Conservation (phyloP, 441 rosid species). For the Adansonia rubrostipa region DNA sequence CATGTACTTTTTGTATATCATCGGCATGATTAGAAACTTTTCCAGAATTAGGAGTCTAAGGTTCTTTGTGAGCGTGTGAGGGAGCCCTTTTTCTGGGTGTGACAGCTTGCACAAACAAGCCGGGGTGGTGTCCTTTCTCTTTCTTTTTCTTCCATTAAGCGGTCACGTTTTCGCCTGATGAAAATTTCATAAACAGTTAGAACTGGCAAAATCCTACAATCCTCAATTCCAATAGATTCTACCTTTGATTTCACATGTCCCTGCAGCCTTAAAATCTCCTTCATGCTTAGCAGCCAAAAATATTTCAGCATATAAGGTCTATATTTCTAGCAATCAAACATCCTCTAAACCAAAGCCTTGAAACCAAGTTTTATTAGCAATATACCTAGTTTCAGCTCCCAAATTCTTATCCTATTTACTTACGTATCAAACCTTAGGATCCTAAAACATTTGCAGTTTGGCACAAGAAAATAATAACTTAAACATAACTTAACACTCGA, state of each 20-base stretch:
- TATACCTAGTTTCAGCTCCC: neutral
- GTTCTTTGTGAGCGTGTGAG: neutral
- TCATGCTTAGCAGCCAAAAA: neutral
- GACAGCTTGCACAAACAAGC: neutral
- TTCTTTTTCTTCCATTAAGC: neutral
- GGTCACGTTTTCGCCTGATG: neutral
- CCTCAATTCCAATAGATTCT: neutral
- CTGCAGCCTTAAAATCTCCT: neutral
- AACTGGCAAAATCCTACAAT: neutral
- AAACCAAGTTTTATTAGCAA: neutral
- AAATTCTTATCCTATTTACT: neutral
- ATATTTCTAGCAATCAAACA: slow-evolving; percentile 1
- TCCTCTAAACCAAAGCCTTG: neutral
- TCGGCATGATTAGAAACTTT: neutral
- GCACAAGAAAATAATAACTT: neutral
- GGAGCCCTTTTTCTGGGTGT: neutral
- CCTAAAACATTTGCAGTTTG: neutral
- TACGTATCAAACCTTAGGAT: neutral
- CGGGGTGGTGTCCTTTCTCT: too few relatives aligned
- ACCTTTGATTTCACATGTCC: neutral
- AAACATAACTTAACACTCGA: neutral
- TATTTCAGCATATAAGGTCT: neutral
- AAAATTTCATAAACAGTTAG: neutral
- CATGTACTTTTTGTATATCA: neutral
- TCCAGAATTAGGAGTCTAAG: slow-evolving; percentile 1